phyloP scores from a whole-genome alignment of 306 rosid species.

The Acacia confusa region DNA sequence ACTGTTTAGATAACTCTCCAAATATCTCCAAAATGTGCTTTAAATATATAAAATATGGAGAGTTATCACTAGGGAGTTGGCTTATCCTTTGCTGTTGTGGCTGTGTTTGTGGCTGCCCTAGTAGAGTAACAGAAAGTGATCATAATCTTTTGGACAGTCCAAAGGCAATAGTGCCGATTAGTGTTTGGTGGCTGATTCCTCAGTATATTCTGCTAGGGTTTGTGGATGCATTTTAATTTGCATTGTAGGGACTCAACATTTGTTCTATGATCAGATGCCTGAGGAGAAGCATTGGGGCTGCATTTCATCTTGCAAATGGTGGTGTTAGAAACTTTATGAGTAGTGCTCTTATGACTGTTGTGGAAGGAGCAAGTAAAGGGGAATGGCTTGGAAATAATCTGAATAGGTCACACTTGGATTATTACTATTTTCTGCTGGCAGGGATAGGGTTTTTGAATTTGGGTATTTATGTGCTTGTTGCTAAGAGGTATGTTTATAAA shows the following conservation, averaged over 20 bases:
- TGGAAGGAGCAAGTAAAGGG: constrained; percentile 20
- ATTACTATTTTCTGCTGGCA: constrained; percentile 48
- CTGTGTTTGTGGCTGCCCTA: constrained; percentile 34
- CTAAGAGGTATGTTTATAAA: constrained; percentile 30
- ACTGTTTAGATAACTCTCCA: too few relatives aligned
- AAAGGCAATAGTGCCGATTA: constrained; percentile 39
- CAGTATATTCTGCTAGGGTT: constrained; percentile 40
- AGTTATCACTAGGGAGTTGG: too few relatives aligned
- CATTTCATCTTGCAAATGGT: background rate
- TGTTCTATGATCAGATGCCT: constrained; percentile 47
- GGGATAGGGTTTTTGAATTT: constrained; percentile 36
- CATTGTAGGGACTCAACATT: constrained; percentile 38
- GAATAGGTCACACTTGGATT: constrained; percentile 44
- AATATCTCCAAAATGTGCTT: too few relatives aligned
- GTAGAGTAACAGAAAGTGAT: constrained; percentile 28
- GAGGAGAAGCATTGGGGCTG: constrained; percentile 10
- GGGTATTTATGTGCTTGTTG: constrained; percentile 33
- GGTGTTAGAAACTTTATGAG: constrained; percentile 1
- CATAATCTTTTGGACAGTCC: constrained; percentile 37
- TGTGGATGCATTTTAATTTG: constrained; percentile 33
- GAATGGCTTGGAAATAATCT: constrained; percentile 46
- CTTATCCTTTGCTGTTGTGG: constrained; percentile 35
- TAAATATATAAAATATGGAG: too few relatives aligned
- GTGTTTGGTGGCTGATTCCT: constrained; percentile 56
- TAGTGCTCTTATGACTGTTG: background rate